phyloP scores from a whole-genome alignment of 75 land plant species.

The Chamaecyparis obtusa region DNA sequence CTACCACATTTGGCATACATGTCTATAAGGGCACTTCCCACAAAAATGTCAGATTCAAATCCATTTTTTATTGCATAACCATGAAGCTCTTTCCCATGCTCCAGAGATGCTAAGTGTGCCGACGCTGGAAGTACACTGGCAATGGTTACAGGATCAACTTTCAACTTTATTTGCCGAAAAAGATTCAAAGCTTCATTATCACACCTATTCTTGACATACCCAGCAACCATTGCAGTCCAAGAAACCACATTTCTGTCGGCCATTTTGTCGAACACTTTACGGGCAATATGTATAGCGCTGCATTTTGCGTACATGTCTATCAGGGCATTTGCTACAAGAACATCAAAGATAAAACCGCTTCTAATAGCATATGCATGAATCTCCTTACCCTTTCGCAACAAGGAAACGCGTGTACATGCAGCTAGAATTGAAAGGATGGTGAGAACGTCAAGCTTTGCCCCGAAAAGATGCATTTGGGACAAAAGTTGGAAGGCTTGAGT shows the following conservation, averaged over 20 bases:
- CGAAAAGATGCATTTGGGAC: slow-evolving; percentile 6
- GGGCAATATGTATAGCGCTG: neutral
- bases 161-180: neutral
- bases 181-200: slow-evolving; percentile 4
- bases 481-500: slow-evolving; percentile 12
- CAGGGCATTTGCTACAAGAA: neutral
- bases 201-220: slow-evolving; percentile 2
- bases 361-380: neutral
- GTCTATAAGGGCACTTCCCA: slow-evolving; percentile 21
- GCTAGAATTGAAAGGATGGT: slow-evolving; percentile 6
- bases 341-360: neutral
- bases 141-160: slow-evolving; percentile 15
- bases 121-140: slow-evolving; percentile 20
- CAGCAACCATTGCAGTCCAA: slow-evolving; percentile 18
- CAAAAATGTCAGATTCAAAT: slow-evolving; percentile 17
- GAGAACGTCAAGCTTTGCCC: slow-evolving; percentile 4
- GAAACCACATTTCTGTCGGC: slow-evolving; percentile 5
- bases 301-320: slow-evolving; percentile 16
- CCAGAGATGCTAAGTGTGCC: slow-evolving; percentile 1
- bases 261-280: slow-evolving; percentile 14
- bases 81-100: slow-evolving; percentile 19
- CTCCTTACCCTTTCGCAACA: neutral
- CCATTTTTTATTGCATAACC: neutral
- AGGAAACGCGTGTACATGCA: neutral
- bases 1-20: slow-evolving; percentile 32